These are phyloP conservation scores for Ilex paraguariensis DNA, from an alignment of 305 asterid genomes.

Conservation along the genomic window DNA sequence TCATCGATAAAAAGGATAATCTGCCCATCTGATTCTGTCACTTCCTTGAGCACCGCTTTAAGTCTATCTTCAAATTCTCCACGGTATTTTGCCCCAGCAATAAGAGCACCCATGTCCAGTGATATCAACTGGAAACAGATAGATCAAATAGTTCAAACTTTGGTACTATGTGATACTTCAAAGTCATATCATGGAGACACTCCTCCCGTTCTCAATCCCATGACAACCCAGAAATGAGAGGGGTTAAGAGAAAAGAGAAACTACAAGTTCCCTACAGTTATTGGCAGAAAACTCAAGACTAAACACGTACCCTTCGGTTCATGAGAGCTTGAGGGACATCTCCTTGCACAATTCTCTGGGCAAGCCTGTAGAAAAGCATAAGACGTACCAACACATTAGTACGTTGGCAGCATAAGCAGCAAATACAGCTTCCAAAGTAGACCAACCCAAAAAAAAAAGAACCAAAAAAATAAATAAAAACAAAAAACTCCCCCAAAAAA, in stretches of 20 bases:
- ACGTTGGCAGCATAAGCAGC: too few relatives aligned
- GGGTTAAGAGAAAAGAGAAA: background rate
- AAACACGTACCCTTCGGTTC: constrained; percentile 72
- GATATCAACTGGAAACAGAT: constrained; percentile 63
- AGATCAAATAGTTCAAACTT: background rate
- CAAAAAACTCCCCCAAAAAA: too few relatives aligned
- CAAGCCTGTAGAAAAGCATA: constrained; percentile 52
- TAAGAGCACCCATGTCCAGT: constrained; percentile 92
- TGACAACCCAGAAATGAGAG: background rate
- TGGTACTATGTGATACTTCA: background rate
- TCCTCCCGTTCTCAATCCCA: background rate
- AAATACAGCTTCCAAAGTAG: too few relatives aligned
- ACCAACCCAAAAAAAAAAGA: too few relatives aligned
- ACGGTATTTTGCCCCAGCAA: constrained; percentile 95
- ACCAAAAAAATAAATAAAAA: too few relatives aligned
- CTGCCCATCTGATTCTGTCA: constrained; percentile 87
- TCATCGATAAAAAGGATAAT: constrained; percentile 89
- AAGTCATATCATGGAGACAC: background rate
- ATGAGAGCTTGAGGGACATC: constrained; percentile 96
- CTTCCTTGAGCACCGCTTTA: constrained; percentile 95
- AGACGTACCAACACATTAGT: background rate
- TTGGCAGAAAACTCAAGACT: background rate
- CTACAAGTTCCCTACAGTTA: background rate
- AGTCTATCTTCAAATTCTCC: constrained; percentile 98
- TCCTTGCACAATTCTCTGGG: constrained; percentile 94